These are phyloP conservation scores for Didymellaceae sp. DNA, from an alignment of 2,329 filamentous ascomycete genomes.

Conservation along the genomic window DNA sequence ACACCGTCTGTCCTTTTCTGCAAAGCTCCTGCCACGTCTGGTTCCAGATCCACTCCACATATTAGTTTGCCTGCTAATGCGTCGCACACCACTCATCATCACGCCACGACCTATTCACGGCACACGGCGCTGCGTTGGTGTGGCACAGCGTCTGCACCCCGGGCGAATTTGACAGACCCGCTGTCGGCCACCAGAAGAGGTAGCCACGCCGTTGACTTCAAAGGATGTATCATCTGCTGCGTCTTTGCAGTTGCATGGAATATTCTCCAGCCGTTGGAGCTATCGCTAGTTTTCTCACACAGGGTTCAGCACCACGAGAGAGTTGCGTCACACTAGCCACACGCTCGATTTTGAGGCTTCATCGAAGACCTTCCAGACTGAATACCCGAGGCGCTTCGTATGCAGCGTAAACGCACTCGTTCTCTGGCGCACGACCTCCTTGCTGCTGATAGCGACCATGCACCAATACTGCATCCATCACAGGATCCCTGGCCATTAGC, in stretches of 20 bases:
- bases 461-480: not conserved
- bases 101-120: slow-evolving; percentile 14
- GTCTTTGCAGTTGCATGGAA: not conserved
- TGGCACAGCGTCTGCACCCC: slow-evolving; percentile 9
- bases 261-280: slow-evolving; percentile 1
- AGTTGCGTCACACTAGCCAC: not conserved
- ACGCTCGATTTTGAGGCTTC: not conserved
- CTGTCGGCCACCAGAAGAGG: not conserved
- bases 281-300: not conserved
- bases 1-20: slow-evolving; percentile 1
- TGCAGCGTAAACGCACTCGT: not conserved
- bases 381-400: slow-evolving; percentile 4
- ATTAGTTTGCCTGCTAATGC: slow-evolving; percentile 19
- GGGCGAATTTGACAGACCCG: not conserved
- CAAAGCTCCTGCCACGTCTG: slow-evolving; percentile 1
- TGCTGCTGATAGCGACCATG: not conserved
- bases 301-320: slow-evolving; percentile 2
- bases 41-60: slow-evolving; percentile 10
- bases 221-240: no score
- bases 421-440: slow-evolving; percentile 5
- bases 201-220: not conserved
- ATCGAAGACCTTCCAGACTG: slow-evolving; percentile 9
- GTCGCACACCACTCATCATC: slow-evolving; percentile 16
- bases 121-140: slow-evolving; percentile 11
- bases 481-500: not conserved